Evolutionary conservation across 306 rosid genomes (phyloP).

Genomic region (Parietaria judaica): DNA sequence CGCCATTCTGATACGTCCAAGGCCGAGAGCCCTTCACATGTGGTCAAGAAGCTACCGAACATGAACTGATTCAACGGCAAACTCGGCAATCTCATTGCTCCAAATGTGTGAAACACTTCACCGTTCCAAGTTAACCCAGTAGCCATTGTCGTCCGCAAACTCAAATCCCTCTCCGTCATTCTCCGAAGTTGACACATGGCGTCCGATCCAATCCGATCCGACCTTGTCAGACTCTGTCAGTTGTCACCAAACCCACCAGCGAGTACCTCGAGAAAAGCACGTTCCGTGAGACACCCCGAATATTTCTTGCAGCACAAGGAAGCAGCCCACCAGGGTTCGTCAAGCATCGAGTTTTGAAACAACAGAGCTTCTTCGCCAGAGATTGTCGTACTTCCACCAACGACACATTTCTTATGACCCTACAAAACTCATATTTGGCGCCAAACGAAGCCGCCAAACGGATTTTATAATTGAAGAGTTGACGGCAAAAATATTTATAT

Average conservation of each 20-base stretch:
- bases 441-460: neutral
- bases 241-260: slow-evolving; percentile 20
- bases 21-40: slow-evolving; percentile 70
- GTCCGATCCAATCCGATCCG: slow-evolving; percentile 33
- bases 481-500: too few relatives aligned
- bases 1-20: slow-evolving; percentile 63
- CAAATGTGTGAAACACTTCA: slow-evolving; percentile 46
- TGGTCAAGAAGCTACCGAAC: slow-evolving; percentile 77
- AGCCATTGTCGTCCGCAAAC: slow-evolving; percentile 83
- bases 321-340: slow-evolving; percentile 39
- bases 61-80: slow-evolving; percentile 83
- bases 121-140: slow-evolving; percentile 71
- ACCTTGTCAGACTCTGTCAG: slow-evolving; percentile 50
- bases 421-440: neutral
- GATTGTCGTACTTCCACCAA: slow-evolving; percentile 43
- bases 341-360: slow-evolving; percentile 43
- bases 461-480: too few relatives aligned
- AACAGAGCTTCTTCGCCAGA: slow-evolving; percentile 56
- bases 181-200: slow-evolving; percentile 39
- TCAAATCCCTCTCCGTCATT: slow-evolving; percentile 62
- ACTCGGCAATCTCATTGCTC: slow-evolving; percentile 55
- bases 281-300: slow-evolving; percentile 64
- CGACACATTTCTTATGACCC: slow-evolving; percentile 19
- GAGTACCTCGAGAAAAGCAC: slow-evolving; percentile 61
- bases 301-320: slow-evolving; percentile 44